Evolutionary conservation across 495 filamentous ascomycete genomes (phyloP), one percentile per base, ranked within the genome.

Genomic region (Neurospora sp.): DNA sequence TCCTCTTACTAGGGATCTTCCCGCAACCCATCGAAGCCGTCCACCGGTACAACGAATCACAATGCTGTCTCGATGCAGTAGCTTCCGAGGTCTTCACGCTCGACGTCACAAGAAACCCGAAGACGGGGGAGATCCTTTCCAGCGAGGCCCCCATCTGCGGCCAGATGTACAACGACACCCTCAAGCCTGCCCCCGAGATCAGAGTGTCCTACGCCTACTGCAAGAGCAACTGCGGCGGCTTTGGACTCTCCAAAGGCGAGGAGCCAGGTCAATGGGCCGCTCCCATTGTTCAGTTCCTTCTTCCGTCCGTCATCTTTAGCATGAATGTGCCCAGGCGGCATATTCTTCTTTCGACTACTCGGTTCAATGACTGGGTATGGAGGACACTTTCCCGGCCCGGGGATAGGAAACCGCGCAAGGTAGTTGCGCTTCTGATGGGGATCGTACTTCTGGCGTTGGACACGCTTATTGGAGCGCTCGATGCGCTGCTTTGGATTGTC

Each of bases 401-500:
- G 2, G 6, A 3, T 12, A 14, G 53, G 27, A 66, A 35, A 35
- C 0, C 1, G 31, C 53, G 27, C 6, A 66, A 37, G 7, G 6
- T 27, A 35, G 27, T 66, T 7, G 11, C 22, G 2, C 4, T 66
- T 18, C 14, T 66, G 53, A 27, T 35, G 1, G 27, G 27, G 14
- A 66, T 66, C 27, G 14, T 66, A 7, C 27, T 66, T 12, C 27
- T 31, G 14, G 12, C 14, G 0, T 6, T 66, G 14, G 53, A 66
- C 6, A 66, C 53, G 3, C 14, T 66, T 31, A 10, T 27, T 16
- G 72, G 41, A 3, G 46, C 20, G 16, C 31, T 73, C 11, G 44
- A 73, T 18, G 61, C 42, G 0, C 37, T 73, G 35, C 16, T 73
- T 38, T 73, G 72, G 72, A 71, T 73, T 10, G n/a, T 72, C 4